Base-by-base conservation (phyloP, 2,329 filamentous ascomycete species). In the Falciphora oryzae region DNA sequence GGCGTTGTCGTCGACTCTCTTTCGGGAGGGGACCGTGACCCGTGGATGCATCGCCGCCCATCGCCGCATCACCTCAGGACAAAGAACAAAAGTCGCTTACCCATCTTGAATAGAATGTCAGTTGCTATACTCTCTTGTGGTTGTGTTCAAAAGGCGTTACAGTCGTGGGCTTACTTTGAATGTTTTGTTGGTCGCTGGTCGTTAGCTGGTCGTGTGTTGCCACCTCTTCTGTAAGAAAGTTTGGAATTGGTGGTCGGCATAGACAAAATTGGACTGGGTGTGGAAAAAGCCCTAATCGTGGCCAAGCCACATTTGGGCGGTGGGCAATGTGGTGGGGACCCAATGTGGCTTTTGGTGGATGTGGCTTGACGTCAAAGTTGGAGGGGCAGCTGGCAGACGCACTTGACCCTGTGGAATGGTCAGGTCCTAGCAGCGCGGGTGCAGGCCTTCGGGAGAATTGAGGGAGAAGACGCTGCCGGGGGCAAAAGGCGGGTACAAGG, bases 81-180 rank as follows among this genome's bases (percentile, higher is more conserved):
- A 67, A 68, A 65, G 69, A 66, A 66, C 65, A 66, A 66, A 74
- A 67, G 66, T 44, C 71, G 75, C 84, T 86, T 86, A 87, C 85
- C 84, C 85, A 87, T 87, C 84, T 87, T 75, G 69, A 63, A 38
- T 68, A 68, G 65, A 57, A 68, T 70, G 75, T 83, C 74, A 83
- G 79, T 73, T 70, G 64, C 66, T 65, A 27, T 27, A 65, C 38
- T 53, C 22, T 53, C 7, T 53, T 53, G 1, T 25, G 6, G 22
- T n/a, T n/a, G 44, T n/a, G 8, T n/a, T 53, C 22, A 25, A 53
- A 3, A 10, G 22, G 8, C 44, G 18, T 14, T 22, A 22, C n/a
- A 25, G 44, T 53, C n/a, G 44, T 3, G 22, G 8, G 59, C 70
- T 68, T 63, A 71, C 66, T 67, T 66, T 71, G 70, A 68, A 65